Evolutionary conservation across 2,329 filamentous ascomycete genomes (phyloP).

Genomic region (Gnomoniopsis sp.): DNA sequence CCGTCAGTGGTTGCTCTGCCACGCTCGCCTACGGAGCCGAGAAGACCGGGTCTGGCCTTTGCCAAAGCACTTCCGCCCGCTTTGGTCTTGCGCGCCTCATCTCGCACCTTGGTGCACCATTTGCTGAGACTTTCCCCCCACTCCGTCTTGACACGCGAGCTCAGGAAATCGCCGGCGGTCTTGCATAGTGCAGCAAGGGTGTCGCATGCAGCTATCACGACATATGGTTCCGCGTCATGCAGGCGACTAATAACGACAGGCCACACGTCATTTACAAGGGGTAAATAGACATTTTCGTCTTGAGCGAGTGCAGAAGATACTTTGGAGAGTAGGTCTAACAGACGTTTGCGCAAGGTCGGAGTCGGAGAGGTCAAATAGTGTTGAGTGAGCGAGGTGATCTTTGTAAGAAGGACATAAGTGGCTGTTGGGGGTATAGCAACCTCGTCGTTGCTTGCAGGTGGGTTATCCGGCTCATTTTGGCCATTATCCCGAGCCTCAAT

Average conservation of each 20-base stretch:
- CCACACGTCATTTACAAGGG: constrained; percentile 88
- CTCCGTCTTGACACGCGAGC: constrained; percentile 68
- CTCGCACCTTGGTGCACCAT: constrained; percentile 45
- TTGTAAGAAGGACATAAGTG: constrained; percentile 76
- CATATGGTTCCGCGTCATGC: constrained; percentile 63
- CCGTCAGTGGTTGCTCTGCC: not conserved
- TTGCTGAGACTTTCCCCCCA: constrained; percentile 57
- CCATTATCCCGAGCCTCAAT: constrained; percentile 22
- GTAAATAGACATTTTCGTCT: constrained; percentile 81
- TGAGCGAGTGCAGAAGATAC: constrained; percentile 68
- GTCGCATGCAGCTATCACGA: constrained; percentile 67
- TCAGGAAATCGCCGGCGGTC: constrained; percentile 77
- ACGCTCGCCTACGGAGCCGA: not conserved
- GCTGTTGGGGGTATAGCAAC: constrained; percentile 62
- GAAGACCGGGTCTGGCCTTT: not conserved
- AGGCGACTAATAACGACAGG: constrained; percentile 71
- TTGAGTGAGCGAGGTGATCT: constrained; percentile 80
- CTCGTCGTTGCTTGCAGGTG: constrained; percentile 26
- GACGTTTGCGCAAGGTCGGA: constrained; percentile 70
- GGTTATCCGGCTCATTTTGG: constrained; percentile 33
- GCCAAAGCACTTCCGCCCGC: constrained; percentile 5
- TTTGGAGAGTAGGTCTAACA: constrained; percentile 73
- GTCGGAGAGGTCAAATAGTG: constrained; percentile 87
- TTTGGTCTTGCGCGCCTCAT: constrained; percentile 30
- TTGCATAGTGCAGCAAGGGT: constrained; percentile 67